Evolutionary conservation across 2,329 filamentous ascomycete species (phyloP), one percentile per base, ranked within the genome.

Genomic region (Rhinocladiella mackenziei): DNA sequence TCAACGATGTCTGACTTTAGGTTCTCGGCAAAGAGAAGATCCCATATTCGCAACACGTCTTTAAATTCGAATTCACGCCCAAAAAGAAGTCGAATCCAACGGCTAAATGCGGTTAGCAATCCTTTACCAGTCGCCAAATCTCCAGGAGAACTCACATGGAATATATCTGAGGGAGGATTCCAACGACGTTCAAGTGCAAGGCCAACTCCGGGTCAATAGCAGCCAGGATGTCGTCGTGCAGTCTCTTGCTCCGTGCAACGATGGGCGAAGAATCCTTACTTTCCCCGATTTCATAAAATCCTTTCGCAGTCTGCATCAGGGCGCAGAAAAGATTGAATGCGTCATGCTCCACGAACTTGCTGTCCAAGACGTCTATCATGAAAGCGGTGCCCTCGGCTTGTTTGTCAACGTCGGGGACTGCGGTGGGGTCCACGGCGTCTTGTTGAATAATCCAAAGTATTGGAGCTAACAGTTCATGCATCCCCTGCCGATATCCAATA

Each of bases 141-240:
- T n/a, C 5, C 15, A 10, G 13, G 11, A 17, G 11, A 40, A 62
- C 77, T 64, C 67, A 92, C 86, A 97, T 94, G 17, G 97, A 70
- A 60, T 97, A 98, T 38, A 98, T 91, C 58, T 98, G 92, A 1
- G 92, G 92, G n/a, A 96, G 69, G 50, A 98, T 82, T 48, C 96
- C 91, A 34, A 96, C 82, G 48, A 80, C 77, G 46, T 81, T 82
- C 13, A 98, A 74, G 63, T 97, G 89, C 17, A 74, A 73, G 10
- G 87, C 84, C 19, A 97, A 75, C 59, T 89, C 84, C n/a, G 86
- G 83, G 60, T 97, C 92, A 20, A 88, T 74, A 53, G 81, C 83
- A 45, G 80, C 79, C 32, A 98, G 70, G 39, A 86, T 81, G 19
- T 84, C 77, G 57, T 94, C 83, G 60, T 97, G 91, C 49, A 98